Conservation (phyloP, 83 land plant genomes). For the Isoetes engelmannii region DNA sequence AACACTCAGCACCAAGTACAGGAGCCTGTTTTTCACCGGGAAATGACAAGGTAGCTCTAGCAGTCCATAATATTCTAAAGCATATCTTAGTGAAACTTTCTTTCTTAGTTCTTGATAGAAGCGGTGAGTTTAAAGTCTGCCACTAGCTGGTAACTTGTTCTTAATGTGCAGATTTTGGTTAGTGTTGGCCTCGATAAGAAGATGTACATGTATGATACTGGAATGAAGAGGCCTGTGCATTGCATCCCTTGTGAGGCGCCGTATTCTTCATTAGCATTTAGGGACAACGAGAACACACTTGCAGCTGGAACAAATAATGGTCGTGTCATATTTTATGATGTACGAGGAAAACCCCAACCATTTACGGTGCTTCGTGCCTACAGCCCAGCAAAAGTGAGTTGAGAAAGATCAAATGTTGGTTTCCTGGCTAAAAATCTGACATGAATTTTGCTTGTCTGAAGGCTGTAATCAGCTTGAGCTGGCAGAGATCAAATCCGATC, state of each 20-base stretch:
- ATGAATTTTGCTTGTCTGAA: slow-evolving; percentile 18
- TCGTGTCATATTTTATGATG: slow-evolving; percentile 83
- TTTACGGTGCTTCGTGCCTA: slow-evolving; percentile 84
- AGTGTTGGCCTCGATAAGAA: slow-evolving; percentile 92
- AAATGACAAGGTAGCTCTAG: slow-evolving; percentile 68
- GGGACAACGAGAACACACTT: slow-evolving; percentile 74
- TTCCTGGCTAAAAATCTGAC: too few species aligned
- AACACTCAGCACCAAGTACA: slow-evolving; percentile 91
- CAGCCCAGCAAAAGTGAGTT: slow-evolving; percentile 63
- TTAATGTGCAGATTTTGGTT: slow-evolving; percentile 61
- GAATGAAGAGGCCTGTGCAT: slow-evolving; percentile 54
- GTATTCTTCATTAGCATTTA: slow-evolving; percentile 76
- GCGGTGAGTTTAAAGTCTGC: neutral
- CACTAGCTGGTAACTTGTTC: neutral
- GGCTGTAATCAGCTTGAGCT: slow-evolving; percentile 88
- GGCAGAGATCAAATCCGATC: slow-evolving; percentile 87
- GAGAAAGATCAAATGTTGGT: neutral
- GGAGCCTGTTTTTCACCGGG: slow-evolving; percentile 88
- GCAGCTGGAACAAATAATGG: slow-evolving; percentile 97
- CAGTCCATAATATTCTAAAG: slow-evolving; percentile 5
- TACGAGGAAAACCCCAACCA: slow-evolving; percentile 87
- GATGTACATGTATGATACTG: slow-evolving; percentile 67
- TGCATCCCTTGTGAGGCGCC: slow-evolving; percentile 78
- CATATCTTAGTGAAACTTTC: neutral
- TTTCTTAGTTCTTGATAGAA: neutral